Evolutionary conservation across 805 yeast species (phyloP), one percentile per base, ranked within the genome.

Genomic region (Candida sanyiensis): DNA sequence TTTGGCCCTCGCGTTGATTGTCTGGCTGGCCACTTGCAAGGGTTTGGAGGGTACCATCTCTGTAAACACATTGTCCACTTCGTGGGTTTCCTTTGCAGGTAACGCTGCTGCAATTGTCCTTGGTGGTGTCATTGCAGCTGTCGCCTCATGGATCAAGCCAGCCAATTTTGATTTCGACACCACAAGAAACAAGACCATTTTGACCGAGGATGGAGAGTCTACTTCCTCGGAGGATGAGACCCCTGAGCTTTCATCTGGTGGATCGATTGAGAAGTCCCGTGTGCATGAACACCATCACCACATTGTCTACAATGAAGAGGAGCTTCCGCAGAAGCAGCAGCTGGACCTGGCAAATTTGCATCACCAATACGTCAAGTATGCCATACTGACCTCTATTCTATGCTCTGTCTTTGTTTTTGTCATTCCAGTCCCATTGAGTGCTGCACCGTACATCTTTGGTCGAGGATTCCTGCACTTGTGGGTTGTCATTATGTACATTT

Each of bases 41-140:
- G 54, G 51, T 11, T 51, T 60, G 37, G 46, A 50, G 40, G 71
- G 70, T 17, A 56, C 48, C n/a, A 58, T 67, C 33, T 60, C 42
- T 31, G 65, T 65, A 21, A 52, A 44, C 18, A 60, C 57, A 33
- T 48, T 68, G 27, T 52, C 63, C 18, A 44, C 58, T 28, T 56
- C 59, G 20, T 62, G 66, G 63, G 72, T 66, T 31, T 64, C 72
- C 3, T 65, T 66, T 44, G 57, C 67, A 12, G 72, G 71, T 22
- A 66, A 62, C 40, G 57, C 61, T 6, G 51, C 63, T 8, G 64
- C 71, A 12, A 50, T 65, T 26, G 49, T 57, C 6, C 46, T 62
- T 38, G 65, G 69, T n/a, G 68, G 66, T 24, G 40, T 63, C 8
- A 52, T 62, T 28, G 52, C 69, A 3, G 43, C 61, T 16, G 50